Conservation (phyloP, 2,329 filamentous ascomycete genomes). For the Fusarium irregulare region DNA sequence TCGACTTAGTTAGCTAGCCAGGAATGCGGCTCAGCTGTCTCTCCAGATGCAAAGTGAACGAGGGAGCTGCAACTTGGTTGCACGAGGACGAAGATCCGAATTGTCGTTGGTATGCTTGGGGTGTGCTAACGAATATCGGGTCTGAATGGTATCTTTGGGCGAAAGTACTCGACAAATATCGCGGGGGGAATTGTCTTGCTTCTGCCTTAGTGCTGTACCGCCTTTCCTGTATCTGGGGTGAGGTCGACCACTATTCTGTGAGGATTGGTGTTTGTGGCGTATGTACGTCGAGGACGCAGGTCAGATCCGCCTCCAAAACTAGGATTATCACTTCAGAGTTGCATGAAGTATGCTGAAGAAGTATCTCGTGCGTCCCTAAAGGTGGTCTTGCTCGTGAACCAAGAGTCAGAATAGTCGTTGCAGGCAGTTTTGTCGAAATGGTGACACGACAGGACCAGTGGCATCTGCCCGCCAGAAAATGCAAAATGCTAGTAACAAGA, state of each 20-base stretch:
- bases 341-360: conserved; percentile 41
- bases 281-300: conserved; percentile 34
- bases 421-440: conserved; percentile 35
- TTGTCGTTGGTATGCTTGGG: conserved; percentile 36
- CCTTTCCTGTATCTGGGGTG: conserved; percentile 18
- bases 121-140: conserved; percentile 40
- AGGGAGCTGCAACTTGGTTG: conserved; percentile 34
- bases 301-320: conserved; percentile 36
- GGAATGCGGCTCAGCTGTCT: conserved; percentile 44
- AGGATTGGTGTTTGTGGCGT: conserved; percentile 31
- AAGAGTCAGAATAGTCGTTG: conserved; percentile 25
- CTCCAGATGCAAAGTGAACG: conserved; percentile 28
- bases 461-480: conserved; percentile 22
- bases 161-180: conserved; percentile 17
- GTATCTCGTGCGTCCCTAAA: conserved; percentile 39
- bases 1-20: conserved; percentile 27
- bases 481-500: conserved; percentile 21
- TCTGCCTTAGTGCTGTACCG: conserved; percentile 26
- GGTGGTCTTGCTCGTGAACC: conserved; percentile 33
- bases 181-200: conserved; percentile 20
- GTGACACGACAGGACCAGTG: conserved; percentile 38
- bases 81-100: conserved; percentile 37
- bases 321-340: conserved; percentile 31
- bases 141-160: conserved; percentile 26
- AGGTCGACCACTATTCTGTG: conserved; percentile 25